Conservation (phyloP, 2,329 filamentous ascomycete species). For the Teratosphaeria zuluensis region DNA sequence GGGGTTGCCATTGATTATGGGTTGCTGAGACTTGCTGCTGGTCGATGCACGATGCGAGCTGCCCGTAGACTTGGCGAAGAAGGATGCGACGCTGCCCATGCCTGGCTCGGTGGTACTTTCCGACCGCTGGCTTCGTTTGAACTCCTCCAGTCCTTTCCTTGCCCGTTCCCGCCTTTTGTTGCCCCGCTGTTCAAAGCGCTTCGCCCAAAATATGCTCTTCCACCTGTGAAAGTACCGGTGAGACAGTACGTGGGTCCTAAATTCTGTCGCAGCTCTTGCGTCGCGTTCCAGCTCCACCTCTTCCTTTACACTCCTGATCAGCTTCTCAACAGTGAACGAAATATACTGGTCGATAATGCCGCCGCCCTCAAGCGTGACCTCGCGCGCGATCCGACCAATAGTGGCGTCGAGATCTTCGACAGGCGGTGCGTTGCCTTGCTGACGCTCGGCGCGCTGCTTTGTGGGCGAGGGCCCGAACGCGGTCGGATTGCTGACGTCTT, state of each 20-base stretch:
- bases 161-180: conserved; percentile 26
- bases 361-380: conserved; percentile 28
- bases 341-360: conserved; percentile 39
- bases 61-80: not conserved
- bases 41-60: not conserved
- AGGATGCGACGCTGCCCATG: not conserved
- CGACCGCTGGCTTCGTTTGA: conserved; percentile 3
- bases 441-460: not conserved
- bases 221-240: conserved; percentile 29
- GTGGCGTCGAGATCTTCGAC: conserved; percentile 19
- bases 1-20: not conserved
- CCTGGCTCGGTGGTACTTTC: not conserved
- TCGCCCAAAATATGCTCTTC: conserved; percentile 28
- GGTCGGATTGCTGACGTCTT: conserved; percentile 7
- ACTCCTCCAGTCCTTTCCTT: conserved; percentile 14
- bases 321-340: conserved; percentile 28
- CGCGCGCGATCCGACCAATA: conserved; percentile 25
- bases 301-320: conserved; percentile 26
- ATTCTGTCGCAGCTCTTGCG: conserved; percentile 8
- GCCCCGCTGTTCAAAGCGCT: conserved; percentile 26
- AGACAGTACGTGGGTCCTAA: conserved; percentile 15
- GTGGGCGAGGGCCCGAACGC: conserved; percentile 2
- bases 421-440: not conserved
- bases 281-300: conserved; percentile 20
- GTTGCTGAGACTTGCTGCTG: not conserved